These are phyloP conservation scores for Bacidia rubella DNA, from an alignment of 495 filamentous ascomycete species.

Conservation along the genomic window DNA sequence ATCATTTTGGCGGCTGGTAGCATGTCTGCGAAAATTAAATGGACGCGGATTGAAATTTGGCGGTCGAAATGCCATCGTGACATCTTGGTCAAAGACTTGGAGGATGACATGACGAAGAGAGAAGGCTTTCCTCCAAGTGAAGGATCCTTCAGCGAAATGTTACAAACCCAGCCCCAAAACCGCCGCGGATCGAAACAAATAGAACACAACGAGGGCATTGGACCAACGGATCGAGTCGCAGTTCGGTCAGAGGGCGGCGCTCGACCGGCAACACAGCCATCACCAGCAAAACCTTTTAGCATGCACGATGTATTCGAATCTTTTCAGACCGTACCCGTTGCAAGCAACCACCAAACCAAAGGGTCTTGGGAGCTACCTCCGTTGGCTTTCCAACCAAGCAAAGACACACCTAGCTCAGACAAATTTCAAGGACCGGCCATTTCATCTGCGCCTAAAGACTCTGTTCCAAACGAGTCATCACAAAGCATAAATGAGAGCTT, in stretches of 20 bases:
- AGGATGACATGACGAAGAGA: constrained; percentile 44
- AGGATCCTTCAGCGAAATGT: no score
- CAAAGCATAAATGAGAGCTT: constrained; percentile 9
- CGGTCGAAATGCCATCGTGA: constrained; percentile 81
- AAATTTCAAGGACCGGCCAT: neutral
- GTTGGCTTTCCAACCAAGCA: constrained; percentile 22
- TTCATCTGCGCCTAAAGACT: neutral
- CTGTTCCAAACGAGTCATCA: constrained; percentile 9
- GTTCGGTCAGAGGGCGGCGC: constrained; percentile 20
- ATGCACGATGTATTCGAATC: constrained; percentile 21
- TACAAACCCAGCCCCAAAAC: no score
- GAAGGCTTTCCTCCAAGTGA: neutral
- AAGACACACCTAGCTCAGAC: constrained; percentile 10
- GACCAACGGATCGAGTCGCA: constrained; percentile 9
- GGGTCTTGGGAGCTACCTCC: constrained; percentile 41
- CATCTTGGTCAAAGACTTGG: constrained; percentile 70
- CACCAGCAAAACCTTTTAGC: constrained; percentile 18
- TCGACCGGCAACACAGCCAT: constrained; percentile 18
- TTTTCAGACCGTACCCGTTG: constrained; percentile 20
- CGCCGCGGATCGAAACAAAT: neutral
- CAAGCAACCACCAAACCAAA: constrained; percentile 35
- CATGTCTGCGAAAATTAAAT: constrained; percentile 81
- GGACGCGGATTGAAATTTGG: constrained; percentile 89
- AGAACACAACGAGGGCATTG: constrained; percentile 2
- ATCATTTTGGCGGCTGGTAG: constrained; percentile 72